Percentiles rank a stretch among this genome's conserved stretches.
Conservation (phyloP, 495 filamentous ascomycete species). For the Podospora tetraspora region DNA sequence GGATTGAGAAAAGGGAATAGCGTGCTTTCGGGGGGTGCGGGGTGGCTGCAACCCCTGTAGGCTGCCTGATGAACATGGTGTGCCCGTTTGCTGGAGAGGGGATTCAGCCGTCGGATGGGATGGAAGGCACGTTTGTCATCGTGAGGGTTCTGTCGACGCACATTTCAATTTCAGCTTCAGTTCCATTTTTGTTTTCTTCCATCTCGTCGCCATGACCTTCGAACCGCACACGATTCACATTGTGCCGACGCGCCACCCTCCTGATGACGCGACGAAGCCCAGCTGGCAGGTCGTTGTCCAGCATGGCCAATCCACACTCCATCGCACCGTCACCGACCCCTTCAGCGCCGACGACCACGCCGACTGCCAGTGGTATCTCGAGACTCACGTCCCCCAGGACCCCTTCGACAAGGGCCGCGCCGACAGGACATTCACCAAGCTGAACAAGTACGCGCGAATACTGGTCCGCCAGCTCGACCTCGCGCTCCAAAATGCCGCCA, state of each 20-base stretch:
- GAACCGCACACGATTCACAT: background rate
- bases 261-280: background rate
- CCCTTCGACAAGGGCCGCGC: background rate
- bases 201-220: no score
- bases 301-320: background rate
- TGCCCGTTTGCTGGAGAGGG: background rate
- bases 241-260: background rate
- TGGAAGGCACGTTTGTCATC: background rate
- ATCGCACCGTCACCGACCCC: background rate
- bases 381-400: background rate
- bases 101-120: background rate
- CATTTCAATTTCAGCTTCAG: no score
- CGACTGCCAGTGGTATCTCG: background rate
- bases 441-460: background rate
- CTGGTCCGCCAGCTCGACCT: background rate
- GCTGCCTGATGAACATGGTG: background rate
- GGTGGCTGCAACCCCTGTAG: background rate
- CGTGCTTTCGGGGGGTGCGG: background rate
- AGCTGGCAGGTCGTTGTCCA: background rate
- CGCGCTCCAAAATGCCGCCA: background rate
- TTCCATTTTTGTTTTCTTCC: no score
- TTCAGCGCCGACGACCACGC: background rate
- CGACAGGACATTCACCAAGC: background rate
- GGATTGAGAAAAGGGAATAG: background rate
- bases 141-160: no score